Conservation (phyloP, 768 basidiomycete species). For the Psilocybe tampanensis region DNA sequence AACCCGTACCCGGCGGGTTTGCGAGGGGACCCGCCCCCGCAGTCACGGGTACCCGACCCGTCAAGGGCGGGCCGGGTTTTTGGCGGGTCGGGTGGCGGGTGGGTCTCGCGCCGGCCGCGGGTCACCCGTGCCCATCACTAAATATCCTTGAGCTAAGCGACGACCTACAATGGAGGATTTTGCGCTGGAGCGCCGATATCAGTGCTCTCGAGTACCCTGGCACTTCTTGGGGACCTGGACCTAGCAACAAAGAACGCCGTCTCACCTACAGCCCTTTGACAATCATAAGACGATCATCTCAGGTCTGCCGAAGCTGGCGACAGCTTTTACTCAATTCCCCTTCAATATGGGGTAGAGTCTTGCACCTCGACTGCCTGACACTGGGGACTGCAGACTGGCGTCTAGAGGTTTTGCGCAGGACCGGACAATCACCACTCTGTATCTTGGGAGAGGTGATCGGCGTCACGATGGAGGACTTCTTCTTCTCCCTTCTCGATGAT, state of each 20-base stretch:
- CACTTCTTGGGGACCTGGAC: background rate
- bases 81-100: too few relatives aligned
- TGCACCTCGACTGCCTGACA: background rate
- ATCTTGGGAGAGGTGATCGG: background rate
- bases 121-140: too few relatives aligned
- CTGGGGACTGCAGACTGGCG: background rate
- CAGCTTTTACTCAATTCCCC: background rate
- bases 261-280: background rate
- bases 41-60: too few relatives aligned
- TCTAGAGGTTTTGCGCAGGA: background rate
- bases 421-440: background rate
- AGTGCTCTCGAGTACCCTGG: background rate
- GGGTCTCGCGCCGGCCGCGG: too few relatives aligned
- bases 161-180: background rate
- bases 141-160: background rate
- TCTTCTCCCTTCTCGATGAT: background rate
- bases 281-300: background rate
- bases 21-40: too few relatives aligned
- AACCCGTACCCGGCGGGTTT: too few relatives aligned
- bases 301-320: constrained; percentile 7
- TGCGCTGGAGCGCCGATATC: background rate
- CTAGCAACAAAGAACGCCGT: background rate
- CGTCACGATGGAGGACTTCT: background rate
- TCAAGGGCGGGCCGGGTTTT: too few relatives aligned
- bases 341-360: constrained; percentile 2